Conservation (phyloP, 768 basidiomycete genomes). For the Cyclocybe aegerita region DNA sequence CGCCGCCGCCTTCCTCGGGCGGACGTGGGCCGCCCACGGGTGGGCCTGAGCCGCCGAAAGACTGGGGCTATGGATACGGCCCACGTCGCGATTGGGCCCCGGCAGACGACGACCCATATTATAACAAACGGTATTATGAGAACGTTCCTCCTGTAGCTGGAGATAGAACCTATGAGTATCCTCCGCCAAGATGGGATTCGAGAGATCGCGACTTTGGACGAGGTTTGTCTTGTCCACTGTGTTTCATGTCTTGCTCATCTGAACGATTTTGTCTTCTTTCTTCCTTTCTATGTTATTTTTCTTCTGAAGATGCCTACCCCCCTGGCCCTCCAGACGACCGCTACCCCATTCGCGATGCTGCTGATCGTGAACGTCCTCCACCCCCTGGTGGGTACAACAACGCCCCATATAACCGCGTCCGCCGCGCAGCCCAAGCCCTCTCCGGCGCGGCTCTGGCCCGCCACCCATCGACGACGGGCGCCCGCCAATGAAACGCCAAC, state of each 20-base stretch:
- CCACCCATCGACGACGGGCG: slow-evolving; percentile 35
- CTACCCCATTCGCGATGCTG: slow-evolving; percentile 22
- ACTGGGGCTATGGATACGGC: slow-evolving; percentile 14
- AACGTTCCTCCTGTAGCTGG: slow-evolving; percentile 20
- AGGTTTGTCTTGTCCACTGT: slow-evolving; percentile 4
- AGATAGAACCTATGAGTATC: slow-evolving; percentile 30
- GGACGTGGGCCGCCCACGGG: slow-evolving; percentile 7
- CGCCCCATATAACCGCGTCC: slow-evolving; percentile 36
- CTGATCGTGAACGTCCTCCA: slow-evolving; percentile 20
- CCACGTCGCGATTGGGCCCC: slow-evolving; percentile 23
- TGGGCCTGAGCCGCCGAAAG: slow-evolving; percentile 14
- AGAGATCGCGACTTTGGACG: slow-evolving; percentile 36
- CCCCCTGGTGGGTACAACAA: slow-evolving; percentile 11
- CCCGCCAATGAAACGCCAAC: slow-evolving; percentile 43
- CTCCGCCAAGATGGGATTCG: slow-evolving; percentile 37
- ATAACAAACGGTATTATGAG: slow-evolving; percentile 37
- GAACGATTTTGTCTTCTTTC: not conserved
- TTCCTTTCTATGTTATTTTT: not conserved
- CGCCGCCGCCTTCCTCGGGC: slow-evolving; percentile 10
- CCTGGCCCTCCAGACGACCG: slow-evolving; percentile 18
- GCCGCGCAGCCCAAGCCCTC: slow-evolving; percentile 46
- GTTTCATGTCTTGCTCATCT: too few relatives aligned
- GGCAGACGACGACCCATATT: slow-evolving; percentile 36
- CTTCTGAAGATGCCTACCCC: slow-evolving; percentile 16
- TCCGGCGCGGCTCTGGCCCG: slow-evolving; percentile 28